These are phyloP conservation scores for Spizellomyces sp. DNA, from an alignment of 192 early-diverging fungal species.

Conservation along the genomic window DNA sequence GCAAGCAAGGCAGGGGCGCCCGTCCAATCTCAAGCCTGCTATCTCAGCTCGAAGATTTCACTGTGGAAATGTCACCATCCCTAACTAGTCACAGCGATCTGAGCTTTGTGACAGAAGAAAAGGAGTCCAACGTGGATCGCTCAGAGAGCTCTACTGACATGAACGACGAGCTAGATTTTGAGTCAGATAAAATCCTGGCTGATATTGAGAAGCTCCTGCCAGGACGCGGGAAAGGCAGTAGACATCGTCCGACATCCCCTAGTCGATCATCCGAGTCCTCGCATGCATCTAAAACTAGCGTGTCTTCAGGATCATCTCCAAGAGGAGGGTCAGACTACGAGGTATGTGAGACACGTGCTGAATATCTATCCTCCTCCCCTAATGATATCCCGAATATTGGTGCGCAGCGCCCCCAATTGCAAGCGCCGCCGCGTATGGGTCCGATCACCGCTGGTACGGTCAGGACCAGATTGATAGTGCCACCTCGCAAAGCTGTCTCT, in stretches of 20 bases:
- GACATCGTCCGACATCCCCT: neutral
- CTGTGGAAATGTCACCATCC: conserved; percentile 23
- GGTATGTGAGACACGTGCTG: too few species aligned
- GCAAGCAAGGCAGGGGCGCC: neutral
- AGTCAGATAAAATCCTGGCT: conserved; percentile 16
- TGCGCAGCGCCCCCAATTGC: neutral
- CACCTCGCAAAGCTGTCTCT: conserved; percentile 8
- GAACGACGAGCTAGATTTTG: conserved; percentile 10
- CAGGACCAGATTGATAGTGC: neutral
- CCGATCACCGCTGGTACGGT: neutral
- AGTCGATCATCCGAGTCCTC: too few species aligned
- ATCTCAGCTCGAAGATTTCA: conserved; percentile 25
- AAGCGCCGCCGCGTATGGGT: neutral
- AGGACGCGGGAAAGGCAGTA: conserved; percentile 12
- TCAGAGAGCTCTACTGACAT: conserved; percentile 3
- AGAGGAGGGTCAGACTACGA: too few species aligned
- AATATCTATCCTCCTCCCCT: too few species aligned
- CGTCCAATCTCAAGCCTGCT: conserved; percentile 26
- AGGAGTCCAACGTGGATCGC: neutral
- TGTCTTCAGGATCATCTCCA: too few species aligned
- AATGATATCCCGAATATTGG: too few species aligned
- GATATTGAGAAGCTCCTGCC: conserved; percentile 26
- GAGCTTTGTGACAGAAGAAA: neutral
- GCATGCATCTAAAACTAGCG: too few species aligned
- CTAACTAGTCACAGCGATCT: neutral